Base-by-base conservation (phyloP, 75 land plant species). In the Pseudotsuga menziesii region DNA sequence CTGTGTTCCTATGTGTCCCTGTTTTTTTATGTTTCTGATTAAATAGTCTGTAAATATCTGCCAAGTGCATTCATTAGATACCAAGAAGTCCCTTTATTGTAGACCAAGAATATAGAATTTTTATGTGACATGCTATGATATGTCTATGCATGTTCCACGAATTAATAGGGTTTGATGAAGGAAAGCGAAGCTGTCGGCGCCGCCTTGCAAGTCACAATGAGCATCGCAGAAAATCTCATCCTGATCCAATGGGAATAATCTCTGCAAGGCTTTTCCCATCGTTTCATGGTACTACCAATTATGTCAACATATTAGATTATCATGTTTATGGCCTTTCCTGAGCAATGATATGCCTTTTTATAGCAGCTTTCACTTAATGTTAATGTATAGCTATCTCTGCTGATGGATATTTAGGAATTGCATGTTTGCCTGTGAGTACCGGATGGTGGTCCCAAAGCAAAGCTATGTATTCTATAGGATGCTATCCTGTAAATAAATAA, bases 131-230 rank as follows among this genome's bases (percentile, higher is more conserved):
- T 41, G n/a, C 17, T 69, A 23, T 41, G 44, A 39, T 39, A 41
- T 41, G 12, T 69, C n/a, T 23, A 17, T 62, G 12, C 86, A 89
- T 89, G 74, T 89, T 89, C 72, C 91, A 89, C 79, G 80, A 80
- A 74, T 81, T 89, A 57, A 57, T 66, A 36, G 89, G 84, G 58
- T 89, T 89, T 77, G 91, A 89, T 83, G 87, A 87, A 67, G 91
- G 87, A 55, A 89, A 89, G 82, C 81, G 91, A 7, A 89, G 91
- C 62, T 89, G 87, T 74, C 75, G 91, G 22, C 80, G 82, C 61
- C 89, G 89, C 32, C 91, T 89, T 78, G 91, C 82, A 55, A 81
- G 89, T 41, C 91, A 89, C 82, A 89, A 89, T 77, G 77, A 85
- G 66, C 91, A 89, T 5, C 75, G 89, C 27, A 85, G 89, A 57